phyloP scores from a whole-genome alignment of 2,329 filamentous ascomycete genomes.

The Podosphaera fusca region DNA sequence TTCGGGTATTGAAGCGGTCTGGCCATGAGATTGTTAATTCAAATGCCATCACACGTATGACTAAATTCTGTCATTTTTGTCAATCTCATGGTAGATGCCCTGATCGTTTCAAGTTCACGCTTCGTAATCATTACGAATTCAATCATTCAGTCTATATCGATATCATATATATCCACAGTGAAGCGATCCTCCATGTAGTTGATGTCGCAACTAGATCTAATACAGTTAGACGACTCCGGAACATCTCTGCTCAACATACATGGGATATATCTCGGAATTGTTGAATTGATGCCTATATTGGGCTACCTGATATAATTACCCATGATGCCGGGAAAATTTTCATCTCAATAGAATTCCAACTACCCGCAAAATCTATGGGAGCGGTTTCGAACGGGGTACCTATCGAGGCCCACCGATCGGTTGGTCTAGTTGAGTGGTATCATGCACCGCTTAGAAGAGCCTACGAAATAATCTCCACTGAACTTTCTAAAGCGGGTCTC shows the following conservation, averaged over 20 bases:
- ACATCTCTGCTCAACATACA: neutral
- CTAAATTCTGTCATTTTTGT: no score
- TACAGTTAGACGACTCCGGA: neutral
- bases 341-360: conserved; percentile 1
- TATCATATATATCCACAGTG: conserved; percentile 1
- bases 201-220: neutral
- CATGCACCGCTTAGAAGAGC: neutral
- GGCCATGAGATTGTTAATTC: no score
- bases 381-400: neutral
- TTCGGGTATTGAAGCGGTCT: no score
- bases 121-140: neutral
- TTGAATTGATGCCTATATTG: neutral
- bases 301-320: no score
- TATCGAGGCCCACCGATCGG: neutral
- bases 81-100: neutral
- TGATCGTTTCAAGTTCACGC: neutral
- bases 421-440: neutral
- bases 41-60: no score
- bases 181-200: conserved; percentile 1
- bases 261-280: neutral
- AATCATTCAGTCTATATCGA: conserved; percentile 1
- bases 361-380: neutral
- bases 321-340: conserved; percentile 1
- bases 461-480: no score
- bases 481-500: no score